These are phyloP conservation scores for Rhynchospora breviuscula DNA, from an alignment of 176 grass and related monocot species.

Conservation along the genomic window DNA sequence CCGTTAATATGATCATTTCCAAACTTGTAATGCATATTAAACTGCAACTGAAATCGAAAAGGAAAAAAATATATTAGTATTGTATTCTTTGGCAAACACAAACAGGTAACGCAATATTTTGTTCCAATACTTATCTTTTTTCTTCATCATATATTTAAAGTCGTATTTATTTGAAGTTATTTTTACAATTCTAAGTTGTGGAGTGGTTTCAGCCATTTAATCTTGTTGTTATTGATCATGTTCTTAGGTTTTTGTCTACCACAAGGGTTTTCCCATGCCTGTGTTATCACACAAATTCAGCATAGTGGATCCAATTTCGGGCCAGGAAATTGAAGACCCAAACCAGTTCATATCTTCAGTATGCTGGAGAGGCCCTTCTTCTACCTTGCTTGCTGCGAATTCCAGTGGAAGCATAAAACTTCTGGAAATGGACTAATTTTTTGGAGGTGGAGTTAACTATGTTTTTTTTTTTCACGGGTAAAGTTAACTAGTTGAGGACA, in stretches of 20 bases:
- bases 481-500: conserved; percentile 14
- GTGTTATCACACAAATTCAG: conserved; percentile 83
- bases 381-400: conserved; percentile 80
- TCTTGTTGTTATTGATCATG: neutral
- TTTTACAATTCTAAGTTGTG: neutral
- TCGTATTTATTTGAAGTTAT: neutral
- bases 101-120: neutral
- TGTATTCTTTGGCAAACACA: neutral
- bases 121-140: neutral
- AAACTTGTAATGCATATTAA: neutral
- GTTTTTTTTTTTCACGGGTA: too few species aligned
- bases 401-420: conserved; percentile 89
- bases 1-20: neutral
- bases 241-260: conserved; percentile 87
- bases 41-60: neutral
- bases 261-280: conserved; percentile 92
- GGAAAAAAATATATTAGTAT: neutral
- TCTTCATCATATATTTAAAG: neutral
- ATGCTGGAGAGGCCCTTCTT: conserved; percentile 79
- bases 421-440: conserved; percentile 79
- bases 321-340: conserved; percentile 77
- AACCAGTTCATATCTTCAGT: conserved; percentile 92
- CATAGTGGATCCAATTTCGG: conserved; percentile 71
- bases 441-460: conserved; percentile 5
- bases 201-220: neutral